Base-by-base conservation (phyloP, 306 rosid genomes). In the Delonix regia region DNA sequence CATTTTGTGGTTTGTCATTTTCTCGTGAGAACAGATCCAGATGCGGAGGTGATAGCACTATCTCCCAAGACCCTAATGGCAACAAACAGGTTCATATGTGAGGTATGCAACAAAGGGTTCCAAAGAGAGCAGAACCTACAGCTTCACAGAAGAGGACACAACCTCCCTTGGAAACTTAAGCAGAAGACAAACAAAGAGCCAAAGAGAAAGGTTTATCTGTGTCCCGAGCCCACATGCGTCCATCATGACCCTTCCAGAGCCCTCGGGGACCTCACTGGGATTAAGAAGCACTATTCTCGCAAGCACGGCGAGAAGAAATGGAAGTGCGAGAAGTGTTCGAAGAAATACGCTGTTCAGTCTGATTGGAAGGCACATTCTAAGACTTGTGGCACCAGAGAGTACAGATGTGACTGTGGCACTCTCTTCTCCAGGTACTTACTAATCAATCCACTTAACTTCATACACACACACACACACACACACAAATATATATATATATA, bases 311-410 rank as follows among this genome's bases (percentile, higher is more conserved):
- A 94, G 88, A 94, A 94, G 90, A 94, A 94, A 28, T 94, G 98
- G 98, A 94, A 90, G 83, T 94, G 98, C 33, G 97, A 94, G 49
- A 94, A 94, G 73, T 94, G 98, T 69, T 87, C 98, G 0, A 94
- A 94, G 86, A 85, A 91, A 6, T 94, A 94, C 52, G 98, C 98
- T 7, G 98, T 94, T 63, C 98, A 94, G 39, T 94, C 98, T 1
- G 98, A 94, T 73, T 94, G 98, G 98, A 94, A 94, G 42, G 97
- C 98, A 0, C 98, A 94, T 65, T 94, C 98, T 9, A 94, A 94
- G 73, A 94, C 98, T 16, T 94, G 98, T 51, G 98, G 98, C 34
- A 94, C 98, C 4, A 75, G 98, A 45, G 98, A 94, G 55, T 94
- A 94, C 24, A 81, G 96, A 83, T 94, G 98, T 38, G 98, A 94